Base-by-base conservation (phyloP, 208 protist genomes). In the Blastocrithidia nonstop region DNA sequence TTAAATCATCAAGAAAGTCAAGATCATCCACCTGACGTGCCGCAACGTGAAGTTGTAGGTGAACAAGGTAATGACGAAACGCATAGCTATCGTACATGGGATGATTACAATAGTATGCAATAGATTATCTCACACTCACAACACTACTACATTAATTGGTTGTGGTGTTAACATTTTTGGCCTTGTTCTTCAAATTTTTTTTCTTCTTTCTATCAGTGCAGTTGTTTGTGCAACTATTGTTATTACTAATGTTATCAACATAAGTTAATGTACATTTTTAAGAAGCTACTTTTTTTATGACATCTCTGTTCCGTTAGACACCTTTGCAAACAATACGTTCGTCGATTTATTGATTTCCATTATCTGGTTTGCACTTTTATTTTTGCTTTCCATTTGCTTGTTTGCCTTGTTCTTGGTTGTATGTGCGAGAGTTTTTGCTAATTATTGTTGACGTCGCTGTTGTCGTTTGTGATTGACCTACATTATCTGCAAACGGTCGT, bases 1-100 rank as follows among this genome's bases (percentile, higher is more conserved):
- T 84, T 39, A 92, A 49, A 17, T 74, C 77, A 0, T 60, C 39
- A 8, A 74, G 16, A 52, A 88, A 92, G 1, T 24, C n/a, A 0
- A 25, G 6, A 45, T 92, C 83, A 0, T 53, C 57, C 1, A 37
- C 41, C 6, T 88, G 83, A 5, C 78, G 60, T 24, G 38, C 33
- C 7, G 61, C 54, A n/a, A 64, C 39, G 3, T 24, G 38, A n/a
- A 92, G 66, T 44, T 77, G 57, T 17, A 86, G 38, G 23, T 82
- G 74, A 25, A 92, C 28, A 17, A 92, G 61, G 37, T 59, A 59
- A 8, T 66, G 35, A 6, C 54, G 29, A 45, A 92, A 92, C 22
- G 61, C 61, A 44, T 64, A 71, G 49, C 65, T 80, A 21, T 78
- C 62, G 50, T 76, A 92, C 29, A 86, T 52, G 29, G 66, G 72